Base-by-base conservation (phyloP, 495 filamentous ascomycete genomes). In the Penicillium cosmopolitanum region DNA sequence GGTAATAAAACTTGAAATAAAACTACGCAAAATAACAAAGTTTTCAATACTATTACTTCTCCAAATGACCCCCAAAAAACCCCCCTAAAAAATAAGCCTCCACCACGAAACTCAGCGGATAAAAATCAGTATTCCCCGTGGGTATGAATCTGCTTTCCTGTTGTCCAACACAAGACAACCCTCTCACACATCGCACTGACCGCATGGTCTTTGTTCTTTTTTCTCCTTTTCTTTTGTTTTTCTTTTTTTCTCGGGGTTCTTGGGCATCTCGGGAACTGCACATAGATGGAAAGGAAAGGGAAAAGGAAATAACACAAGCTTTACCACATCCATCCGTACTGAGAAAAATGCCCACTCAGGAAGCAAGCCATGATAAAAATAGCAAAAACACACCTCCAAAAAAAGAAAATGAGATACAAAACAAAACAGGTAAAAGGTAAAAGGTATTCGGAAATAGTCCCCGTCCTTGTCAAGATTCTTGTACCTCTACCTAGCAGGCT, bases 111-210 rank as follows among this genome's bases (percentile, higher is more conserved):
- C 16, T 44, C 42, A 44, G 42, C 42, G 42, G 42, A 19, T 44
- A 9, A 44, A 44, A 44, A 44, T 44, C n/a, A 44, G 8, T 9
- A 7, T 44, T 44, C 42, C 42, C 42, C 42, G 42, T 16, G 42
- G 42, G 42, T 19, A 19, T 44, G 42, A 5, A 44, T 44, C 42
- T 18, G 16, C n/a, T 16, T 16, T 44, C 16, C 42, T 44, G 42
- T 16, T 44, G 42, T 44, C 42, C 42, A 18, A 44, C 42, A 9
- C 16, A 19, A 44, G 19, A 44, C 42, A 38, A 44, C 42, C n/a
- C 42, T 44, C 42, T 44, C 42, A 44, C 28, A 23, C 40, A 18
- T 36, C 40, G 40, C 40, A 18, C 40, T 43, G 40, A 43, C 40
- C 40, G 40, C 40, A 16, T 16, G 7, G 42, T 15, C 15, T 12